Evolutionary conservation across 2,329 filamentous ascomycete genomes (phyloP).

Genomic region (Alternaria panax): DNA sequence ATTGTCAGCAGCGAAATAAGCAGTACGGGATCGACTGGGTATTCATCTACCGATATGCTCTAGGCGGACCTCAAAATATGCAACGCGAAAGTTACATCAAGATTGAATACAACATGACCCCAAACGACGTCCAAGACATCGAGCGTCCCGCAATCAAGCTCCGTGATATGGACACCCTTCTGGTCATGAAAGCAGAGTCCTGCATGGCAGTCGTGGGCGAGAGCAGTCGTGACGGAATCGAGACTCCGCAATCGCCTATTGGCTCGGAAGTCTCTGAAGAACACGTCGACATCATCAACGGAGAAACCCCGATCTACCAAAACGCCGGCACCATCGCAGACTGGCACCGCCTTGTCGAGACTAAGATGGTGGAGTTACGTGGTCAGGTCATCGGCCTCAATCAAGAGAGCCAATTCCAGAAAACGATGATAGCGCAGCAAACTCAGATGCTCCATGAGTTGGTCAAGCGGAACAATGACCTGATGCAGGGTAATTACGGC

Average conservation of each 20-base stretch:
- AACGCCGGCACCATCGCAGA: neutral
- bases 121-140: conserved; percentile 10
- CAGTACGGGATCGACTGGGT: conserved; percentile 18
- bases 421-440: neutral
- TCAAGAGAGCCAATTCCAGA: neutral
- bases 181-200: conserved; percentile 14
- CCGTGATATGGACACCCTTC: conserved; percentile 19
- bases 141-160: conserved; percentile 9
- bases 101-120: conserved; percentile 23
- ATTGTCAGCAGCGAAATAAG: conserved; percentile 22
- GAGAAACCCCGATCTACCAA: conserved; percentile 11
- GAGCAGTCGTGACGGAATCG: neutral
- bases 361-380: neutral
- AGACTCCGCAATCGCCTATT: neutral
- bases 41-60: conserved; percentile 20
- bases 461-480: neutral
- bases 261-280: conserved; percentile 4
- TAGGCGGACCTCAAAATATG: neutral
- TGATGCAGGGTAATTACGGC: neutral
- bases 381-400: neutral
- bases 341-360: neutral
- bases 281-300: conserved; percentile 3
- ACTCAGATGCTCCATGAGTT: neutral
- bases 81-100: conserved; percentile 3
- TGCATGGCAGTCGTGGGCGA: neutral